Evolutionary conservation across 495 filamentous ascomycete species (phyloP).

Genomic region (Penicillium egyptiacum): DNA sequence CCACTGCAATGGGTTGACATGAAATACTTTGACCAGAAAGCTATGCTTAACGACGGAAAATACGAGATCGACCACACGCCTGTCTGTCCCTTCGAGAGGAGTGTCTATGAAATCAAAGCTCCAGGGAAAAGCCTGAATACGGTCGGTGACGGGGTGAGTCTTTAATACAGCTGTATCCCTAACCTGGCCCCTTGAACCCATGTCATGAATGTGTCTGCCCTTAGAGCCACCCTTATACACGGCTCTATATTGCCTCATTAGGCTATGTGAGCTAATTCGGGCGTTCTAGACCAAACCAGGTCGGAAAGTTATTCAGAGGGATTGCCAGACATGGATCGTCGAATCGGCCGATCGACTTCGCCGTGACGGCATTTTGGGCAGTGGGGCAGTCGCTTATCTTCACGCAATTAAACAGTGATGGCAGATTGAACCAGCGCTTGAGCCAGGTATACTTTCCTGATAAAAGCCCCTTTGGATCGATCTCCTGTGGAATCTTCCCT

Average conservation of each 20-base stretch:
- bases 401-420: neutral
- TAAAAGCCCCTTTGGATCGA: too few relatives aligned
- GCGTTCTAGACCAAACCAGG: neutral
- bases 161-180: neutral
- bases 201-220: neutral
- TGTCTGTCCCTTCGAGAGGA: conserved; percentile 23
- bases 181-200: neutral
- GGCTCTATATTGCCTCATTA: neutral
- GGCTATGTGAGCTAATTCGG: neutral
- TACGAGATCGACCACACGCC: conserved; percentile 16
- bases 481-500: too few relatives aligned
- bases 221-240: neutral
- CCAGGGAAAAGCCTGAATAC: conserved; percentile 16
- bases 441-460: neutral
- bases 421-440: neutral
- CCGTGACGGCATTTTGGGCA: conserved; percentile 16
- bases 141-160: conserved; percentile 14
- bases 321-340: conserved; percentile 37
- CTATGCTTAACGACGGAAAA: conserved; percentile 24
- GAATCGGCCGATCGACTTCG: conserved; percentile 29
- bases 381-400: conserved; percentile 20
- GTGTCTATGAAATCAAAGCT: conserved; percentile 13
- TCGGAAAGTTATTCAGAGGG: conserved; percentile 19
- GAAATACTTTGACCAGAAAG: conserved; percentile 20
- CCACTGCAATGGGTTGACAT: conserved; percentile 31